phyloP scores from a whole-genome alignment of 2,329 filamentous ascomycete genomes.

The Knoxdaviesia capensis region DNA sequence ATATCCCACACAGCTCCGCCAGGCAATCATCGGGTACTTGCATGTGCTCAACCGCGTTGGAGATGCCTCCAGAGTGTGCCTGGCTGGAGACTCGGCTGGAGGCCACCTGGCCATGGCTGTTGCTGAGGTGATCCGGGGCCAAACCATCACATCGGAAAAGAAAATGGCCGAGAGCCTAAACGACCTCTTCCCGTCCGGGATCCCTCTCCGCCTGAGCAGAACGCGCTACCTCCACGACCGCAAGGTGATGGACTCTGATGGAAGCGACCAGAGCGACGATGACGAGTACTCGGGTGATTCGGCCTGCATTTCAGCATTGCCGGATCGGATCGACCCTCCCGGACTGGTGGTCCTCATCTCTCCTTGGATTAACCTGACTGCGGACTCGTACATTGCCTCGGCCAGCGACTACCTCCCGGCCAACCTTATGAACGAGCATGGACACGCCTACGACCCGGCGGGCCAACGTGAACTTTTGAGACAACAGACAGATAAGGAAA shows the following conservation, averaged over 20 bases:
- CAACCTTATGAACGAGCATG: conserved; percentile 46
- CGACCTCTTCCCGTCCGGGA: background rate
- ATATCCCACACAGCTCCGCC: conserved; percentile 54
- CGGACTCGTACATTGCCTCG: conserved; percentile 45
- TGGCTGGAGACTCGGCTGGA: conserved; percentile 65
- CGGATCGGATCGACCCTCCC: conserved; percentile 8
- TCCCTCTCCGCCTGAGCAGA: too few relatives aligned
- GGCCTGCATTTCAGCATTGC: too few relatives aligned
- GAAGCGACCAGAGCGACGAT: too few relatives aligned
- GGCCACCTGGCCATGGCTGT: conserved; percentile 49
- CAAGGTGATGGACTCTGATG: too few relatives aligned
- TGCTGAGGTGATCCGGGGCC: conserved; percentile 21
- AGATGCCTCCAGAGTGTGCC: conserved; percentile 41
- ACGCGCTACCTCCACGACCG: too few relatives aligned
- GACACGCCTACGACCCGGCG: conserved; percentile 33
- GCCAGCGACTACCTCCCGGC: conserved; percentile 56
- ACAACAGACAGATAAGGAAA: conserved; percentile 10
- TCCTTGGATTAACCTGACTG: conserved; percentile 61
- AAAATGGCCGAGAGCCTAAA: conserved; percentile 1
- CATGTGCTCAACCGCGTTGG: conserved; percentile 40
- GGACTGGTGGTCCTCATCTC: conserved; percentile 53
- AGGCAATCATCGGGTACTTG: conserved; percentile 50
- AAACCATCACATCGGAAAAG: background rate
- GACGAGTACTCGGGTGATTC: too few relatives aligned
- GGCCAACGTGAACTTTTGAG: too few relatives aligned